Evolutionary conservation across 768 basidiomycete species (phyloP), one percentile per base, ranked within the genome.

Genomic region (Chlorophyllum brunneum): DNA sequence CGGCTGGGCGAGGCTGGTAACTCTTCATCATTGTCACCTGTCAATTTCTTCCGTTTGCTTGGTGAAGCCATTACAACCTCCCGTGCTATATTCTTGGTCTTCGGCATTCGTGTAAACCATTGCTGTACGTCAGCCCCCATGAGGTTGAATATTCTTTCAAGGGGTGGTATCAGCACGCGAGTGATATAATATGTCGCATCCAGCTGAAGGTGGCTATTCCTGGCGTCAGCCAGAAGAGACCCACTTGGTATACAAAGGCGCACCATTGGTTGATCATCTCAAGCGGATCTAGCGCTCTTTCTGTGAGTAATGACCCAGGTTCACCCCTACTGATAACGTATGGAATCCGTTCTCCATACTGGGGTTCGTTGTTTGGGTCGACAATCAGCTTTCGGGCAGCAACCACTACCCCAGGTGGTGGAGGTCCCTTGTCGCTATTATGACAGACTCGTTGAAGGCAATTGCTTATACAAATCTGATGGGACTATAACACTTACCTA

Each of bases 341-440:
- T 1, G 93, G 92, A 0, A 98, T 81, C 24, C 95, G 83, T 59
- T 99, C 94, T 15, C 90, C 92, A 62, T 98, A 97, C 59, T 95
- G 92, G 1, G 88, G 77, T 63, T 97, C 95, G 45, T 87, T 80
- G 22, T 85, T 82, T 0, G 84, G 83, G 65, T 98, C 95, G 39
- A 80, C 63, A 11, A 85, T 58, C 67, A 87, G 80, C 49, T 82
- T 79, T 24, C 86, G 78, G 2, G 88, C 86, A 6, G 94, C 95
- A 11, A 98, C 86, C 1, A 84, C 79, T 5, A 83, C 95, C 0
- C 94, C 97, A n/a, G 97, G 94, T 5, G 92, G 94, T 1, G 95
- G 97, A 0, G 83, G 82, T 0, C 74, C 85, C 56, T 83, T 85
- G 47, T 93, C 92, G 56, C 95, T 98, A 38, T 22, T n/a, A 48